These are phyloP conservation scores for Saprolegnia parasitica DNA, from an alignment of 352 stramenopile genomes.

Conservation along the genomic window DNA sequence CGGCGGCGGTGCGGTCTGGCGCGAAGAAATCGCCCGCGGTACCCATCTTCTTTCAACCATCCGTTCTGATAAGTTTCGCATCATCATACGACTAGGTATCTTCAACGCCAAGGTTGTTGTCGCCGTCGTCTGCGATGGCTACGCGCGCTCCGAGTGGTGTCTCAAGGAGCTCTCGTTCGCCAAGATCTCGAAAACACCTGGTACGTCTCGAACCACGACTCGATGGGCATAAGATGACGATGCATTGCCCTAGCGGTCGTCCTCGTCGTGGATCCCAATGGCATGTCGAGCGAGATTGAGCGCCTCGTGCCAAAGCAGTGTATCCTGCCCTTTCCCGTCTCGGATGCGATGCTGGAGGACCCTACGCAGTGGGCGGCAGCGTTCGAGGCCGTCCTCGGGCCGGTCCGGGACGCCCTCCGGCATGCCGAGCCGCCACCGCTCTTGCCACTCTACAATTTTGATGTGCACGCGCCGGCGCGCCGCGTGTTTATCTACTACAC, in stretches of 20 bases:
- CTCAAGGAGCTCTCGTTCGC: slow-evolving; percentile 36
- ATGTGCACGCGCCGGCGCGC: slow-evolving; percentile 1
- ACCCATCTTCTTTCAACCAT: background rate
- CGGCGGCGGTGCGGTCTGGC: slow-evolving; percentile 67
- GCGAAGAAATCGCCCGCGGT: slow-evolving; percentile 70
- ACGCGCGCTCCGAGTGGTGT: slow-evolving; percentile 60
- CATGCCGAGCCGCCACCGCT: background rate
- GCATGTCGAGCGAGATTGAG: slow-evolving; percentile 27
- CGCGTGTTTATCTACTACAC: slow-evolving; percentile 27
- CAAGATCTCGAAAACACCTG: slow-evolving; percentile 14
- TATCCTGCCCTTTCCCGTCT: slow-evolving; percentile 9
- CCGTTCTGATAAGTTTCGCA: slow-evolving; percentile 5
- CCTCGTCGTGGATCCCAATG: slow-evolving; percentile 17
- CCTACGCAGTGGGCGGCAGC: background rate
- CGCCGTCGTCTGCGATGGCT: slow-evolving; percentile 63
- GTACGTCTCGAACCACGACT: slow-evolving; percentile 32
- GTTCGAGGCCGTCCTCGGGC: background rate
- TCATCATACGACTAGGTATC: slow-evolving; percentile 33
- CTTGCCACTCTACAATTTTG: slow-evolving; percentile 7
- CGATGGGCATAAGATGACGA: slow-evolving; percentile 32
- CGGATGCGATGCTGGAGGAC: slow-evolving; percentile 8
- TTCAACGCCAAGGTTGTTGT: slow-evolving; percentile 67
- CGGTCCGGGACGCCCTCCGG: background rate
- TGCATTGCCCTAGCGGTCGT: slow-evolving; percentile 18
- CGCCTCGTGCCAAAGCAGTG: slow-evolving; percentile 10